Evolutionary conservation across 257 asterid species (phyloP).

Genomic region (Jaltomata sinuosa): DNA sequence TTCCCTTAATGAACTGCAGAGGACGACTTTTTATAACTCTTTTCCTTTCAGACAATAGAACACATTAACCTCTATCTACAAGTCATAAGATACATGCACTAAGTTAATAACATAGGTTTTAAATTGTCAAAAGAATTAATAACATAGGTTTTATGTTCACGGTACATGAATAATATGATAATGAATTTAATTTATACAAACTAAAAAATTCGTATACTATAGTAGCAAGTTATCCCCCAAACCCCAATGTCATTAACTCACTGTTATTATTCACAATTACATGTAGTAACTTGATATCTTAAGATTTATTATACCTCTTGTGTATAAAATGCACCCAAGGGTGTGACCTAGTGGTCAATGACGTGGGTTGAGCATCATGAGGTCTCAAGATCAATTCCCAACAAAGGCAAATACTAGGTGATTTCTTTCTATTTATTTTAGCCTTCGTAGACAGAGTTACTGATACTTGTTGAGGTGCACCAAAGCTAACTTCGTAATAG

Average conservation of each 20-base stretch:
- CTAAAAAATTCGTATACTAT: background rate
- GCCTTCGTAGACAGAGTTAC: no score
- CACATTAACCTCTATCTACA: background rate
- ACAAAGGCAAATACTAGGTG: no score
- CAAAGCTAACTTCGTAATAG: background rate
- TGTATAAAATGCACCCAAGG: no score
- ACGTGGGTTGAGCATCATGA: no score
- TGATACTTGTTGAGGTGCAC: no score
- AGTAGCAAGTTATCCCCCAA: background rate
- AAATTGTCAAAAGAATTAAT: no score
- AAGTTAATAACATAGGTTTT: background rate
- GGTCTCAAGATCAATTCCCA: no score
- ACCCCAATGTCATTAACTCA: background rate
- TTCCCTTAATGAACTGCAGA: background rate
- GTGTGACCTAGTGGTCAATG: no score
- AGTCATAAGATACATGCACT: background rate
- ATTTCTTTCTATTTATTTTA: no score
- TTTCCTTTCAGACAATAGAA: background rate
- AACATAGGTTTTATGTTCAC: background rate
- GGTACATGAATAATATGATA: background rate
- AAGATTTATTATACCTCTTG: background rate
- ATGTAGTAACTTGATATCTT: background rate
- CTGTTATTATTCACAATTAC: background rate
- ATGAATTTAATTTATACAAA: background rate
- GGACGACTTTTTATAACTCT: background rate